Percentiles rank a stretch among this genome's conserved stretches.
Evolutionary conservation across 805 yeast species (phyloP).

Genomic region (Kregervanrija delftensis): DNA sequence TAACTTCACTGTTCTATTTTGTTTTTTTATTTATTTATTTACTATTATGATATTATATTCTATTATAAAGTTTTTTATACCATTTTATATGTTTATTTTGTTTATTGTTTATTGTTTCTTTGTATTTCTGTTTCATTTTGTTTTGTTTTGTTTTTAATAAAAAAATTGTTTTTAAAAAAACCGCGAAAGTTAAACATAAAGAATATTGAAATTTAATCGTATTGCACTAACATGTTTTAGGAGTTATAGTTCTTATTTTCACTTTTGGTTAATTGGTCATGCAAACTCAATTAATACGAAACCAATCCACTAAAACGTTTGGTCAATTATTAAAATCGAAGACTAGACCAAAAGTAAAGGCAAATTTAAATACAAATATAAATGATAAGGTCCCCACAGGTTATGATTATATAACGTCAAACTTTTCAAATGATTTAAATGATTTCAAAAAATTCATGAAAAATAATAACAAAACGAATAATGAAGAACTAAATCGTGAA

Average conservation of each 20-base stretch:
- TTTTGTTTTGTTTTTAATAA: neutral
- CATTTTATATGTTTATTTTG: too few relatives aligned
- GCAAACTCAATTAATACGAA: neutral
- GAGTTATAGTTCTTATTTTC: too few relatives aligned
- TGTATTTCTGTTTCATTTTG: neutral
- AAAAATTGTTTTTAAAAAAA: neutral
- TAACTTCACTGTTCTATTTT: neutral
- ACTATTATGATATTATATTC: too few relatives aligned
- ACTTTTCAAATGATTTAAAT: conserved; percentile 15
- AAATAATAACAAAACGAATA: neutral
- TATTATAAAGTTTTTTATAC: too few relatives aligned
- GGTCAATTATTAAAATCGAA: conserved; percentile 6
- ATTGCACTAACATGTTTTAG: too few relatives aligned
- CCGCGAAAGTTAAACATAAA: neutral
- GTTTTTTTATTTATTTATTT: neutral
- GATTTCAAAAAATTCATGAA: conserved; percentile 10
- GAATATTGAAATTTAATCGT: too few relatives aligned
- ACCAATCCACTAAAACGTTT: conserved; percentile 7
- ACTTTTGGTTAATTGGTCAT: too few relatives aligned
- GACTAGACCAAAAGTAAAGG: neutral
- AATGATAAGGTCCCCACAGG: conserved; percentile 16
- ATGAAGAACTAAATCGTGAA: neutral
- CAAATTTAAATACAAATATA: neutral
- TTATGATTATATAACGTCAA: conserved; percentile 14
- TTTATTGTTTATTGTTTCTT: too few relatives aligned